Evolutionary conservation across 257 asterid species (phyloP).

Genomic region (Anisodus tanguticus): DNA sequence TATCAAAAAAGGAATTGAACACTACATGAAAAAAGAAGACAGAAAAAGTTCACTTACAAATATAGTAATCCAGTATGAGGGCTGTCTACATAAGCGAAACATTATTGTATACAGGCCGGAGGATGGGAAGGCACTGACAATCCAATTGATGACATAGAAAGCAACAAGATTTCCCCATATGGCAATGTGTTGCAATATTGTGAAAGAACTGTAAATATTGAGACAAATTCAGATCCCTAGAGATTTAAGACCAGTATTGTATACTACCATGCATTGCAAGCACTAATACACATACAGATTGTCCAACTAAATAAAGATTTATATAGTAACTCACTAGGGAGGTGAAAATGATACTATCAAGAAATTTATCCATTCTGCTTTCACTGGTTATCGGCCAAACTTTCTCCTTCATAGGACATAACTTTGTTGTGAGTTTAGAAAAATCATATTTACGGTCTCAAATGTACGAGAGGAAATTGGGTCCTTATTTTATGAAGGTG

Average conservation of each 20-base stretch:
- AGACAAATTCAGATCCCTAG: background rate
- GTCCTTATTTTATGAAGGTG: slow-evolving; percentile 2
- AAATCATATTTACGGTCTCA: background rate
- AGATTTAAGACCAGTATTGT: background rate
- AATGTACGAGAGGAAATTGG: background rate
- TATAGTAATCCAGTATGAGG: slow-evolving; percentile 90
- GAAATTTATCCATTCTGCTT: background rate
- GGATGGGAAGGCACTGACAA: slow-evolving; percentile 86
- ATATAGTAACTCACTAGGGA: background rate
- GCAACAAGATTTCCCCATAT: slow-evolving; percentile 97
- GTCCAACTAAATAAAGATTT: slow-evolving; percentile 15
- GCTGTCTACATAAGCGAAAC: slow-evolving; percentile 91
- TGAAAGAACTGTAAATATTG: slow-evolving; percentile 73
- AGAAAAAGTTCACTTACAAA: slow-evolving; percentile 57
- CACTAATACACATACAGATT: slow-evolving; percentile 6
- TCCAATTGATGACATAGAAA: slow-evolving; percentile 86
- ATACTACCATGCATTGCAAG: slow-evolving; percentile 22
- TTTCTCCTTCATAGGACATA: background rate
- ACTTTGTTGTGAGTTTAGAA: background rate
- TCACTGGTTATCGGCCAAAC: background rate
- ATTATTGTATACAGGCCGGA: slow-evolving; percentile 85
- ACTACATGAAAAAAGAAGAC: slow-evolving; percentile 21
- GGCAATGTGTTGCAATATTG: slow-evolving; percentile 84
- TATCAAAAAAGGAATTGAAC: slow-evolving; percentile 3
- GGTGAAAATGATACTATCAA: slow-evolving; percentile 21